Conservation (phyloP, 495 filamentous ascomycete species). For the Jackrogersella multiformis region DNA sequence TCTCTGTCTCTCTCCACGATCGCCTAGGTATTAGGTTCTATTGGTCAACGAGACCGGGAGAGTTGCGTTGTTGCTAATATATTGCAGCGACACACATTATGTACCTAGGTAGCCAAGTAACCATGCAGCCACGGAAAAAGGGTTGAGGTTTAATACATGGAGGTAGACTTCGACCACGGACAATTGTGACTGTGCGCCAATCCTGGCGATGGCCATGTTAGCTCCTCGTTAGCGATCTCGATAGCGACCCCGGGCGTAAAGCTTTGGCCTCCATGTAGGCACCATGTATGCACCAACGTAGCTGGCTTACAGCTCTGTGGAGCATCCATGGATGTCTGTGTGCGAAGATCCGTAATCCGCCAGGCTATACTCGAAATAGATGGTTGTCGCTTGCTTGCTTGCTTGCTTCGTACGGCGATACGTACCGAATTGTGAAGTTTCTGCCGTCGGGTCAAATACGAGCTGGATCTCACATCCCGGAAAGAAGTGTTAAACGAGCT, state of each 20-base stretch:
- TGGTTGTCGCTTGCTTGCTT: constrained; percentile 21
- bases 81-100: constrained; percentile 11
- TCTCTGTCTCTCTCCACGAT: constrained; percentile 11
- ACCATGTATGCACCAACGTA: constrained; percentile 7
- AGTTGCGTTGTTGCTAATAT: constrained; percentile 31
- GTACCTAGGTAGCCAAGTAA: neutral
- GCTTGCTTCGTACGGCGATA: constrained; percentile 18
- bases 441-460: constrained; percentile 40
- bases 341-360: constrained; percentile 26
- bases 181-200: constrained; percentile 42
- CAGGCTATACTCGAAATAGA: constrained; percentile 31
- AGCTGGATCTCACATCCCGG: constrained; percentile 34
- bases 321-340: constrained; percentile 19
- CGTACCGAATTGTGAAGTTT: constrained; percentile 28
- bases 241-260: constrained; percentile 28
- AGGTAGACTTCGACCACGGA: constrained; percentile 34
- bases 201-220: constrained; percentile 29
- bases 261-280: constrained; percentile 30
- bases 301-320: constrained; percentile 20
- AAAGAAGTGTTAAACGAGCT: constrained; percentile 20
- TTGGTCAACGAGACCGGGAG: constrained; percentile 32
- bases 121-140: neutral
- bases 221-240: constrained; percentile 31
- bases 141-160: neutral
- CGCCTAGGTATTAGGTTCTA: constrained; percentile 16